Conservation (phyloP, 306 rosid genomes). For the Cucumis melo region DNA sequence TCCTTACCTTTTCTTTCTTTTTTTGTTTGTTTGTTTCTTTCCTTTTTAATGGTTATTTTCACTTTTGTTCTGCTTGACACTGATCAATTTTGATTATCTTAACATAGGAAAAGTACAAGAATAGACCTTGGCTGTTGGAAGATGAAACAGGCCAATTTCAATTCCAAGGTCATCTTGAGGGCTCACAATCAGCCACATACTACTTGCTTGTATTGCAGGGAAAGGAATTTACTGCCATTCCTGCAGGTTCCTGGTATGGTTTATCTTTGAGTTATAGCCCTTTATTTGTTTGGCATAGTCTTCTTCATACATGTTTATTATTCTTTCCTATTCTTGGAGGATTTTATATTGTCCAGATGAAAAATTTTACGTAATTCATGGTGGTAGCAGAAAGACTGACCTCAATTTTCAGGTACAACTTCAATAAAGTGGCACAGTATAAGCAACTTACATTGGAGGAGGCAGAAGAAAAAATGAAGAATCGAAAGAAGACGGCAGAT, state of each 20-base stretch:
- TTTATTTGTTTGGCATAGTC: neutral
- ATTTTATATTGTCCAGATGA: neutral
- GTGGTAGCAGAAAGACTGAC: neutral
- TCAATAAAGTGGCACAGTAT: slow-evolving; percentile 90
- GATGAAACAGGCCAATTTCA: slow-evolving; percentile 90
- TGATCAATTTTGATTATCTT: slow-evolving; percentile 5
- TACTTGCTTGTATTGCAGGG: slow-evolving; percentile 73
- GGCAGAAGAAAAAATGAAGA: slow-evolving; percentile 97
- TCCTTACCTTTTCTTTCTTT: neutral
- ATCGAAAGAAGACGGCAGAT: slow-evolving; percentile 91
- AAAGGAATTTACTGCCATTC: slow-evolving; percentile 89
- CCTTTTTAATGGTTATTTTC: neutral
- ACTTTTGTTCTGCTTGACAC: neutral
- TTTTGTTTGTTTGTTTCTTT: neutral
- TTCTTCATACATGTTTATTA: neutral
- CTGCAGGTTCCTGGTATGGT: slow-evolving; percentile 93
- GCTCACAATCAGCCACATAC: slow-evolving; percentile 86
- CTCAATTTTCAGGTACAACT: slow-evolving; percentile 61
- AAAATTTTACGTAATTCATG: neutral
- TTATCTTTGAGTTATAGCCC: neutral
- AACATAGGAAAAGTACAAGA: slow-evolving; percentile 76
- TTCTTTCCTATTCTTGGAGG: neutral
- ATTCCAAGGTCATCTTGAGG: slow-evolving; percentile 87
- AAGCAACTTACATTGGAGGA: slow-evolving; percentile 90
- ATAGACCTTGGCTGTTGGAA: slow-evolving; percentile 94